Conservation (phyloP, 495 filamentous ascomycete genomes). For the Tricharina praecox region DNA sequence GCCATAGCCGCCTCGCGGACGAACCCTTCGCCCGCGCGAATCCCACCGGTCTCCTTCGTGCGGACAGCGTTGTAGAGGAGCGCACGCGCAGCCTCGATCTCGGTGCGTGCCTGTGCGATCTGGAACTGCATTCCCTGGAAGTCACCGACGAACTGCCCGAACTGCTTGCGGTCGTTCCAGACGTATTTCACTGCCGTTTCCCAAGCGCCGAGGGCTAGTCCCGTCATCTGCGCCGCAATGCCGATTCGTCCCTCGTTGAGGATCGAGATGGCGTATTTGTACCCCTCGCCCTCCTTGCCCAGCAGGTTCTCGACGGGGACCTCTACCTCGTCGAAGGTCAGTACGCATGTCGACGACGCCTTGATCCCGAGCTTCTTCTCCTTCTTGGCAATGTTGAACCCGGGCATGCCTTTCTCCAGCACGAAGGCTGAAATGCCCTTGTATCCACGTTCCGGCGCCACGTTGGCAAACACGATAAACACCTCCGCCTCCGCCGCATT, state of each 20-base stretch:
- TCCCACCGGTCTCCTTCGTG: conserved; percentile 67
- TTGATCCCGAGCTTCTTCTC: conserved; percentile 98
- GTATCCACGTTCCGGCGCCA: conserved; percentile 75
- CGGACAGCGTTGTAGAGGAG: conserved; percentile 92
- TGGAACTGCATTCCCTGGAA: conserved; percentile 99
- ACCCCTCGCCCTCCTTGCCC: conserved; percentile 75
- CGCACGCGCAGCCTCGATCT: conserved; percentile 78
- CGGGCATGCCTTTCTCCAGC: conserved; percentile 72
- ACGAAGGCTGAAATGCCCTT: conserved; percentile 94
- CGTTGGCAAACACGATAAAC: conserved; percentile 96
- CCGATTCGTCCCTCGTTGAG: conserved; percentile 96
- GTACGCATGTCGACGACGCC: conserved; percentile 85
- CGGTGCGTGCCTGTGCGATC: conserved; percentile 86
- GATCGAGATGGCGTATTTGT: conserved; percentile 93
- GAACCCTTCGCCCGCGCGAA: conserved; percentile 48
- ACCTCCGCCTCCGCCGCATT: conserved; percentile 85
- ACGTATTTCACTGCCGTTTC: conserved; percentile 87
- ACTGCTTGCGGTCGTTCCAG: conserved; percentile 97
- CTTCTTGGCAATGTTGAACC: conserved; percentile 95
- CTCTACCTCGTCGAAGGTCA: conserved; percentile 95
- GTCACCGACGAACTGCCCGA: conserved; percentile 75
- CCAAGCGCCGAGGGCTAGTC: conserved; percentile 82
- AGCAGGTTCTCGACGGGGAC: conserved; percentile 75
- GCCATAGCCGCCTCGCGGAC: conserved; percentile 96
- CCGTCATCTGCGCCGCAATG: conserved; percentile 98